Percentiles rank a stretch among this genome's conserved stretches.
These are phyloP conservation scores for Anastatica hierochuntica DNA, from an alignment of 345 rosid genomes.

Conservation along the genomic window DNA sequence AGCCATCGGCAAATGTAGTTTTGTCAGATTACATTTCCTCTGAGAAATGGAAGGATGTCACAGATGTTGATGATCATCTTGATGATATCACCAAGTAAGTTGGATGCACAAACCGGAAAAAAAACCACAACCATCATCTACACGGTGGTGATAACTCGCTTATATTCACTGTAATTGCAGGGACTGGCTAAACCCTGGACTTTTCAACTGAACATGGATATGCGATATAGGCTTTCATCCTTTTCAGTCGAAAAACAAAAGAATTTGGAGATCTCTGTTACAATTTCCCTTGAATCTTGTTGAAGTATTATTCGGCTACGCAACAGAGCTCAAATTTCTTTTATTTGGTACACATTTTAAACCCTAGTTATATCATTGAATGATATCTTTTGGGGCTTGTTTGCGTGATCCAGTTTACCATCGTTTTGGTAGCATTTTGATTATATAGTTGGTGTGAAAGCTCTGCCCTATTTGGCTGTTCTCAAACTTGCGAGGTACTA, in stretches of 20 bases:
- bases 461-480: slow-evolving; percentile 5
- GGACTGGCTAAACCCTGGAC: slow-evolving; percentile 89
- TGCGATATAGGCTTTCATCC: slow-evolving; percentile 1
- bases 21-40: slow-evolving; percentile 63
- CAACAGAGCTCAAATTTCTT: slow-evolving; percentile 8
- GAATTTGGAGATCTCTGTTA: not conserved
- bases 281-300: slow-evolving; percentile 8
- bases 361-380: not conserved
- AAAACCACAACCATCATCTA: slow-evolving; percentile 1
- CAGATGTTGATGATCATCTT: slow-evolving; percentile 91
- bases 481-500: slow-evolving; percentile 5
- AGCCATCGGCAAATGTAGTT: slow-evolving; percentile 69
- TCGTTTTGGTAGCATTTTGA: slow-evolving; percentile 5
- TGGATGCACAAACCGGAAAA: not conserved
- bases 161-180: slow-evolving; percentile 35
- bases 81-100: slow-evolving; percentile 83
- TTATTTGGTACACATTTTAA: slow-evolving; percentile 5
- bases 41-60: slow-evolving; percentile 69
- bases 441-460: slow-evolving; percentile 11
- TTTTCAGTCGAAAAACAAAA: slow-evolving; percentile 1
- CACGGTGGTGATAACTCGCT: slow-evolving; percentile 4
- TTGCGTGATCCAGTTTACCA: not conserved
- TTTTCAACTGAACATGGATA: slow-evolving; percentile 50
- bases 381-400: slow-evolving; percentile 10
- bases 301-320: slow-evolving; percentile 14